phyloP scores from a whole-genome alignment of 2,329 filamentous ascomycete genomes.

The Trichoderma hamatum region DNA sequence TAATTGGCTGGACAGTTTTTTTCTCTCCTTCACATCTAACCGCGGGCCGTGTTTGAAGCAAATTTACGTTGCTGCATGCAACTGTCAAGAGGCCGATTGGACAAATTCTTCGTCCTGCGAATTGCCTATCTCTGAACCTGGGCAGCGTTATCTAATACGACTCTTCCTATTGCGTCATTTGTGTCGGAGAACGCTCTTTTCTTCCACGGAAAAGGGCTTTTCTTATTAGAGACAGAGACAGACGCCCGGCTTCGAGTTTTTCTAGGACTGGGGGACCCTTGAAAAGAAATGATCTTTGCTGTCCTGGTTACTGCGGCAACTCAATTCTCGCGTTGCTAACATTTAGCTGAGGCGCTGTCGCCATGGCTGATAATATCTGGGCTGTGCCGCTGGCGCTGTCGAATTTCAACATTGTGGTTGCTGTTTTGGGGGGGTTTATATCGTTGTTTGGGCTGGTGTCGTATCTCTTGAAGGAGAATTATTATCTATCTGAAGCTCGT shows the following conservation, averaged over 20 bases:
- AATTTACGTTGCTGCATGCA: too few relatives aligned
- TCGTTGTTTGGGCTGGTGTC: slow-evolving; percentile 89
- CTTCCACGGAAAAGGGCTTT: too few relatives aligned
- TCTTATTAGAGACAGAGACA: not conserved
- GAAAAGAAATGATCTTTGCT: slow-evolving; percentile 23
- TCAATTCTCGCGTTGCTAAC: slow-evolving; percentile 30
- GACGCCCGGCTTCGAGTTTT: not conserved
- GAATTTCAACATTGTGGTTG: slow-evolving; percentile 84
- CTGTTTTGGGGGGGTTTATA: slow-evolving; percentile 82
- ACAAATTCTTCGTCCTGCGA: too few relatives aligned
- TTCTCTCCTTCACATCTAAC: too few relatives aligned
- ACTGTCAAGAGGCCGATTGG: too few relatives aligned
- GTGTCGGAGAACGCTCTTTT: too few relatives aligned
- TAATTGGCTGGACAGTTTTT: not conserved
- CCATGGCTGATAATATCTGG: slow-evolving; percentile 37
- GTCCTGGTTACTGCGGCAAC: slow-evolving; percentile 4
- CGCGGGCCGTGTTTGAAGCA: too few relatives aligned
- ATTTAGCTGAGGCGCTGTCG: slow-evolving; percentile 25
- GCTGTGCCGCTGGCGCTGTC: slow-evolving; percentile 57
- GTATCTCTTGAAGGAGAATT: slow-evolving; percentile 85
- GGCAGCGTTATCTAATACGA: too few relatives aligned
- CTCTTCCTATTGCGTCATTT: too few relatives aligned
- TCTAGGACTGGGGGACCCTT: not conserved
- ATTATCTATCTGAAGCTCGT: slow-evolving; percentile 90
- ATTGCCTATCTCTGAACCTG: too few relatives aligned